Evolutionary conservation across 2,329 filamentous ascomycete species (phyloP).

Genomic region (Alternaria sp.): DNA sequence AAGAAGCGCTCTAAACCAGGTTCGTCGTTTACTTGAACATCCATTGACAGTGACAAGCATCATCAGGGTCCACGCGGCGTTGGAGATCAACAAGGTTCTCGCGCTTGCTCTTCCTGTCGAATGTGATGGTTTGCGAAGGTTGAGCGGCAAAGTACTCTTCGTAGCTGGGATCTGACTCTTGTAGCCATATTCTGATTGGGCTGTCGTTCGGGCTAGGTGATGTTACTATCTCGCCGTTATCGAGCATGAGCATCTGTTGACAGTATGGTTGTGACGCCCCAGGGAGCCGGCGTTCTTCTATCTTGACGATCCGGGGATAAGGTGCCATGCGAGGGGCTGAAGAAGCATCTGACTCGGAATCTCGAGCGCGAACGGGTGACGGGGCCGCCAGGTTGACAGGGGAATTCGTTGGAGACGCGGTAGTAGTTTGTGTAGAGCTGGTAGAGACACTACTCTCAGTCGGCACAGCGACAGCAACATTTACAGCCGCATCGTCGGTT

Average conservation of each 20-base stretch:
- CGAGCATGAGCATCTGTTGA: constrained; percentile 66
- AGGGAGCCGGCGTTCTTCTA: constrained; percentile 67
- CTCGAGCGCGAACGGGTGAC: constrained; percentile 6
- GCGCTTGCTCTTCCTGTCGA: constrained; percentile 19
- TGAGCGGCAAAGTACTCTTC: constrained; percentile 31
- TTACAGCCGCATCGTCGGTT: constrained; percentile 11
- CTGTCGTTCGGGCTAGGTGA: constrained; percentile 42
- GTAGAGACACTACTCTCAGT: constrained; percentile 1
- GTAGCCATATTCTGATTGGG: constrained; percentile 47
- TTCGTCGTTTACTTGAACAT: constrained; percentile 41
- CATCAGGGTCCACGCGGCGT: constrained; percentile 36
- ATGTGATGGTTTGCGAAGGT: constrained; percentile 8
- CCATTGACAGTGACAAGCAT: constrained; percentile 49
- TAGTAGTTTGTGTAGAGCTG: constrained; percentile 13
- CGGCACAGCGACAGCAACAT: constrained; percentile 10
- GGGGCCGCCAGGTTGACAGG: not conserved
- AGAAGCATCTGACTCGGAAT: constrained; percentile 25
- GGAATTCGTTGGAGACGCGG: constrained; percentile 11
- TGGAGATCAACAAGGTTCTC: constrained; percentile 10
- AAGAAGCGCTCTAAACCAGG: not conserved
- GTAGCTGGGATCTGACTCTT: constrained; percentile 50
- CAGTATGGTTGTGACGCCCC: constrained; percentile 63
- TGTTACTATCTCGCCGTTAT: constrained; percentile 55
- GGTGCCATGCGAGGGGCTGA: constrained; percentile 32
- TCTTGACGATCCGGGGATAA: constrained; percentile 67